Base-by-base conservation (phyloP, 495 filamentous ascomycete species). In the Cenococcum geophilum region DNA sequence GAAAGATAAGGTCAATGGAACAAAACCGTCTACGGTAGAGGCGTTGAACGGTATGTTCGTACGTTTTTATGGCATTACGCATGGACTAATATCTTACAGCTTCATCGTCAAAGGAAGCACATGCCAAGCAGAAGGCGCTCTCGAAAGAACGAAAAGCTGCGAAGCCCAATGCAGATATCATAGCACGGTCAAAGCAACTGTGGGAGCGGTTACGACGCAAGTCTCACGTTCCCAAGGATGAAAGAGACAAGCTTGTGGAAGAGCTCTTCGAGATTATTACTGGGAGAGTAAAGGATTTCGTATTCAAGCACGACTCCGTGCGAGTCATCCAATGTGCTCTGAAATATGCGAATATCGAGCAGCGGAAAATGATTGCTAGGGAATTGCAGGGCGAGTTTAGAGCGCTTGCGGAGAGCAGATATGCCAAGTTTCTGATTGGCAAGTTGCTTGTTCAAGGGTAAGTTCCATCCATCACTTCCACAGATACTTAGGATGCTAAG, bases 281-380 rank as follows among this genome's bases (percentile, higher is more conserved):
- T 5, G 91, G 91, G 21, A 81, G 86, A 18, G 86, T 97, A 67
- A 90, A 89, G 70, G 95, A 97, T 52, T 95, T 96, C 62, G 92
- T 96, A 23, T 88, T 99, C 77, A 99, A 97, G 79, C 95, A 99
- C 73, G 95, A 99, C 69, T 89, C 91, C 10, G 93, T 96, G 23
- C 82, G 95, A 55, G 89, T 96, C 49, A 84, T 99, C 32, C 95
- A 99, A 77, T 96, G 91, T 8, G 92, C 91, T 32, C 80, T 99
- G 73, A 99, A 97, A 74, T 97, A 97, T 73, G 89, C 89, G 37
- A 95, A 87, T 59, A 77, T 82, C 22, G 83, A 85, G 59, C 92
- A 96, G 72, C 82, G 89, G 61, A 88, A 85, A 74, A 82, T 85
- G 75, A 97, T 99, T 67, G 91, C 91, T 4, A 78, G 77, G 60